Conservation (phyloP, 1,284 basidiomycete species). For the Laetiporus sulphureus region DNA sequence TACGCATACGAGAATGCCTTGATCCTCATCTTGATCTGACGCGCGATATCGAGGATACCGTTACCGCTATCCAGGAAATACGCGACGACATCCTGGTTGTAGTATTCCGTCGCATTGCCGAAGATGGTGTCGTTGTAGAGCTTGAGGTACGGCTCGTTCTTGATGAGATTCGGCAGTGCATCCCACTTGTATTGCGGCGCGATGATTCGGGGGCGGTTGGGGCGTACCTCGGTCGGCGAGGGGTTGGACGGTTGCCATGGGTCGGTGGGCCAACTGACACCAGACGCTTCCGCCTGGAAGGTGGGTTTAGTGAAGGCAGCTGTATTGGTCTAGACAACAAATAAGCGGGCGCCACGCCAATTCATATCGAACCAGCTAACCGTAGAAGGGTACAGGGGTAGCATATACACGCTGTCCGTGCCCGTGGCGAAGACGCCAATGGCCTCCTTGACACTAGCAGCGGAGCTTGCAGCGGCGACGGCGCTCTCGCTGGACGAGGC, state of each 20-base stretch:
- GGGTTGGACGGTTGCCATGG: constrained; percentile 61
- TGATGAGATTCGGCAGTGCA: constrained; percentile 76
- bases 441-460: constrained; percentile 53
- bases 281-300: constrained; percentile 43
- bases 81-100: constrained; percentile 50
- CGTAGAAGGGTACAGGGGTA: constrained; percentile 85
- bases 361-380: constrained; percentile 32
- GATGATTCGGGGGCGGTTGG: constrained; percentile 86
- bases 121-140: constrained; percentile 93
- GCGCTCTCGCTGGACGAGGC: too few species aligned
- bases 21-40: constrained; percentile 85
- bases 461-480: constrained; percentile 32
- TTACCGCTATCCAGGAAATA: constrained; percentile 81
- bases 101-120: constrained; percentile 77
- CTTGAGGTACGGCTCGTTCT: constrained; percentile 80
- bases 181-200: constrained; percentile 92
- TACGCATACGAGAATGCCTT: constrained; percentile 94
- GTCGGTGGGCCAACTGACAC: constrained; percentile 71
- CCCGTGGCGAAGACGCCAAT: constrained; percentile 68
- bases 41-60: constrained; percentile 90
- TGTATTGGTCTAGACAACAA: constrained; percentile 59
- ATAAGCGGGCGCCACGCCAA: constrained; percentile 1
- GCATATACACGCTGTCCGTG: constrained; percentile 66
- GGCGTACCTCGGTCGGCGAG: constrained; percentile 53
- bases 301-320: constrained; percentile 76